Percentiles rank a stretch among this genome's conserved stretches.
Conservation (phyloP, 495 filamentous ascomycete species). For the Penicillium subrubescens region DNA sequence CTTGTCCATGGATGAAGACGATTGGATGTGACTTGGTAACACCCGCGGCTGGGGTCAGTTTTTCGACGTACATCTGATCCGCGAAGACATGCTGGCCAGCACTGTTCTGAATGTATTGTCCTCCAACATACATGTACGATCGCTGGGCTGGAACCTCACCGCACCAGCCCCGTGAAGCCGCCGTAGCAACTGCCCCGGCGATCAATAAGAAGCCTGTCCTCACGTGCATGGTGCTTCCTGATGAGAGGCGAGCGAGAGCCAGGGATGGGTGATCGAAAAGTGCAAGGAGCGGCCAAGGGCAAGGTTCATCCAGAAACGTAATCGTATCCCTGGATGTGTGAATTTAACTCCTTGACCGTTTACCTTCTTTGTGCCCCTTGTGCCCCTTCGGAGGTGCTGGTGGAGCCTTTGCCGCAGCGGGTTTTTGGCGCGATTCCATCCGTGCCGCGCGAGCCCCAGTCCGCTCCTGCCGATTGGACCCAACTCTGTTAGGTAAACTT, state of each 20-base stretch:
- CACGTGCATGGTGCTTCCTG: slow-evolving; percentile 4
- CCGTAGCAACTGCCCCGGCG: slow-evolving; percentile 4
- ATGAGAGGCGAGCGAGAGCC: neutral
- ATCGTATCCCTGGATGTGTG: neutral
- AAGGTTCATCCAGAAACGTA: neutral
- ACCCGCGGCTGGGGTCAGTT: slow-evolving; percentile 38
- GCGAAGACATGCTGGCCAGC: slow-evolving; percentile 41
- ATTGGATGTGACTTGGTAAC: slow-evolving; percentile 41
- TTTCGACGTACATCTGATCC: slow-evolving; percentile 62
- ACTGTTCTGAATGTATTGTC: slow-evolving; percentile 38
- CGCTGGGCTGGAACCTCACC: slow-evolving; percentile 21
- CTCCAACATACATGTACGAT: slow-evolving; percentile 54
- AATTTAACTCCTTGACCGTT: neutral
- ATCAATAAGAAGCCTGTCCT: slow-evolving; percentile 12
- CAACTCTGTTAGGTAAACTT: neutral
- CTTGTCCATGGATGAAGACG: slow-evolving; percentile 55
- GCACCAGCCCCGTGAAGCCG: slow-evolving; percentile 5
- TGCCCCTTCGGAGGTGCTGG: too few species aligned
- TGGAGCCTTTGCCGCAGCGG: too few species aligned
- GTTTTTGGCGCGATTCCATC: neutral
- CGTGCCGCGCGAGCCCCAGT: neutral
- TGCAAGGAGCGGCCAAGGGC: neutral
- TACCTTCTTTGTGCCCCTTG: neutral
- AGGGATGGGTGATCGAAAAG: neutral
- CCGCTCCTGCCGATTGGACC: neutral